Evolutionary conservation across 139 green algal genomes (phyloP).

Genomic region (Chlorella sp.): DNA sequence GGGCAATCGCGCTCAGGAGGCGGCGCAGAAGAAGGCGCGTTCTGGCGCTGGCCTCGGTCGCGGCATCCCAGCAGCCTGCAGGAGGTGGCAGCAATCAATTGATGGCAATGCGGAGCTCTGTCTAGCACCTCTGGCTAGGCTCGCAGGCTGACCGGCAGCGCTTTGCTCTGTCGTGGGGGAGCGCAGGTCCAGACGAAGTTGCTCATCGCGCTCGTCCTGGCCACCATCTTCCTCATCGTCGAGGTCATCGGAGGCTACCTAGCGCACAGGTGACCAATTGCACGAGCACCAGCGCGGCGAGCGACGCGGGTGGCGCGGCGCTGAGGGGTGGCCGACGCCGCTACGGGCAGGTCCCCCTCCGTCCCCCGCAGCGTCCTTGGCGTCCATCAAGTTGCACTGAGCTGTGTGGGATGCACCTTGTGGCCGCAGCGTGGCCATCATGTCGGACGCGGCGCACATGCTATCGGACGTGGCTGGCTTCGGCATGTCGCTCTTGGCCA

Average conservation of each 20-base stretch:
- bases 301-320: no score
- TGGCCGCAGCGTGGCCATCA: slow-evolving; percentile 77
- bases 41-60: background rate
- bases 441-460: slow-evolving; percentile 92
- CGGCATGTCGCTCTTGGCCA: slow-evolving; percentile 61
- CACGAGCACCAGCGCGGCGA: background rate
- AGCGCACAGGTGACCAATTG: slow-evolving; percentile 29
- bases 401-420: background rate
- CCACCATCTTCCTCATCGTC: slow-evolving; percentile 47
- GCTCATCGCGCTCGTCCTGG: slow-evolving; percentile 36
- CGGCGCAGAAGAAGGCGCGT: background rate
- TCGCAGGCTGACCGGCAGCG: background rate
- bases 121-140: no score
- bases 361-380: no score
- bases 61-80: no score
- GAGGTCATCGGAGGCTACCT: slow-evolving; percentile 49
- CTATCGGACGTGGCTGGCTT: slow-evolving; percentile 88
- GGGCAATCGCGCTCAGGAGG: background rate
- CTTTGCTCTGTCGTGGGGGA: background rate
- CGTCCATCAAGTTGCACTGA: background rate
- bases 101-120: no score
- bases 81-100: no score
- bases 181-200: slow-evolving; percentile 17
- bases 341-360: no score
- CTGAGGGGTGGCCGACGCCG: no score